phyloP scores from a whole-genome alignment of 164 flowering plant genomes.

The Taxillus chinensis region DNA sequence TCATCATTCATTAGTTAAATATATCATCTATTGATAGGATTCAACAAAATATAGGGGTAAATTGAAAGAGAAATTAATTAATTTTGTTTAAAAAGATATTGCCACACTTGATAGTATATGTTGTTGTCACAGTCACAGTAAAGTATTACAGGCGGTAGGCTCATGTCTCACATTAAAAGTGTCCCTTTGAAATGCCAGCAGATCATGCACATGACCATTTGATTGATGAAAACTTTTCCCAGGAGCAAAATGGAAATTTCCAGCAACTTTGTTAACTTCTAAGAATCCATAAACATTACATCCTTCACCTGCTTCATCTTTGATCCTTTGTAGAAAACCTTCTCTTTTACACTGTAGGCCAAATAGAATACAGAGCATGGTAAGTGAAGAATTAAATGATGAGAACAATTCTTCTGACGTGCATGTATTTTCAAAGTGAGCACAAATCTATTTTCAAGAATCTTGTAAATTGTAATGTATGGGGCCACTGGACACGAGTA shows the following conservation, averaged over 20 bases:
- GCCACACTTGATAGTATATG: neutral
- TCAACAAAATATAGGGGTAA: neutral
- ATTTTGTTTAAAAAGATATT: neutral
- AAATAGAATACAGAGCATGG: neutral
- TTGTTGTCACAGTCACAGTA: neutral
- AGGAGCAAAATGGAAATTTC: constrained; percentile 62
- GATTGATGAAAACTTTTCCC: constrained; percentile 65
- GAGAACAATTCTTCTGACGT: no score
- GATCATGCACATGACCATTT: constrained; percentile 31
- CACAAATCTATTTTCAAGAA: no score
- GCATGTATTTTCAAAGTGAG: no score
- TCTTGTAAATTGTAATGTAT: no score
- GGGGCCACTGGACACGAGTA: no score
- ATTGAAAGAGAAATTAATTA: neutral
- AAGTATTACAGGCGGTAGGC: neutral
- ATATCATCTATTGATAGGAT: neutral
- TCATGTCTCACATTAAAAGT: constrained; percentile 38
- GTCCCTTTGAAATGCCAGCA: constrained; percentile 37
- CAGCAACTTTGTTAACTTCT: constrained; percentile 75
- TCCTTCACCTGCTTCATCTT: constrained; percentile 78
- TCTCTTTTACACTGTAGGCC: constrained; percentile 60
- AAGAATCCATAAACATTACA: constrained; percentile 62
- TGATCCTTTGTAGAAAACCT: constrained; percentile 55
- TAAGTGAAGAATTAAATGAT: neutral
- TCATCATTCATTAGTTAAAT: neutral